phyloP scores from a whole-genome alignment of 768 basidiomycete genomes.

The Suillus placidus region DNA sequence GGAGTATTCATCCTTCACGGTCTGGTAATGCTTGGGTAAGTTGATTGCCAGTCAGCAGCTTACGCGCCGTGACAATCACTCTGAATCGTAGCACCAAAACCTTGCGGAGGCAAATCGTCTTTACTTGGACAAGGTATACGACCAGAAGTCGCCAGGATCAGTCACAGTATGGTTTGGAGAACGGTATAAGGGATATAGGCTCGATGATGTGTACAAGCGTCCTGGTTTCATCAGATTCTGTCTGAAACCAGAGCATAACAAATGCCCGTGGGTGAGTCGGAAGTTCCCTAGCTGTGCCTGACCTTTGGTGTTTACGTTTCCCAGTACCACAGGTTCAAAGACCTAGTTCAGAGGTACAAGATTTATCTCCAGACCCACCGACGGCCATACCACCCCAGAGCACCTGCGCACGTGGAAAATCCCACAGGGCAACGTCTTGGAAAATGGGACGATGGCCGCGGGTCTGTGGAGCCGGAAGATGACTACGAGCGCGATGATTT shows the following conservation, averaged over 20 bases:
- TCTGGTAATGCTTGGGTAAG: constrained; percentile 10
- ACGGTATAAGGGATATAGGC: constrained; percentile 18
- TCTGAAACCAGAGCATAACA: not conserved
- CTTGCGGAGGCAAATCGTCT: constrained; percentile 19
- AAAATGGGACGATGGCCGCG: not conserved
- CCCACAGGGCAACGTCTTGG: constrained; percentile 6
- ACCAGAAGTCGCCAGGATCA: constrained; percentile 25
- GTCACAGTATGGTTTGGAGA: constrained; percentile 24
- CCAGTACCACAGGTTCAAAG: constrained; percentile 2
- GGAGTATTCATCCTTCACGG: constrained; percentile 14
- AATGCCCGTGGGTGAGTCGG: not conserved
- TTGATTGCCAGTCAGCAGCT: not conserved
- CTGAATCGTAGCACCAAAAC: constrained; percentile 15
- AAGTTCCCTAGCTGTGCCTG: not conserved
- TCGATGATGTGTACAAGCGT: constrained; percentile 19
- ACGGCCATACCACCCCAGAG: not conserved
- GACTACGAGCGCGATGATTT: not conserved
- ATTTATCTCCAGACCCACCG: not conserved
- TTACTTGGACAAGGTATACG: constrained; percentile 19
- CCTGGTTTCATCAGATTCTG: constrained; percentile 18
- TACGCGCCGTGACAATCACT: not conserved
- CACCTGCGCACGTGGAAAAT: not conserved
- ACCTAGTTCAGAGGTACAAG: constrained; percentile 1
- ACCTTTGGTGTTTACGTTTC: not conserved
- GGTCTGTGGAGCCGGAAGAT: constrained; percentile 2